Conservation (phyloP, 129 eudicot genomes). For the Apium graveolens region DNA sequence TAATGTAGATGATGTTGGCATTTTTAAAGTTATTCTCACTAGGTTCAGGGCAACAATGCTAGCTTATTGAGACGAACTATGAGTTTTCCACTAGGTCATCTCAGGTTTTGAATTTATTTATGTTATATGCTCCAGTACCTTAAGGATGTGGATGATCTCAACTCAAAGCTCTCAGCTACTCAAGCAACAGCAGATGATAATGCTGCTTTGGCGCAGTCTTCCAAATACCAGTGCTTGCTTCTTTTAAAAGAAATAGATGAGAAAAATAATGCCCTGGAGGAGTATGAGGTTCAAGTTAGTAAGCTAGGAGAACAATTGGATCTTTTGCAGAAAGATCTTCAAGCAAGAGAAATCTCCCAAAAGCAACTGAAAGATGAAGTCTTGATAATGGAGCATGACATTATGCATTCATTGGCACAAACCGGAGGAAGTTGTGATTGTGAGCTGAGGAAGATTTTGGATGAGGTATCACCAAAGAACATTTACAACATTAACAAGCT, state of each 20-base stretch:
- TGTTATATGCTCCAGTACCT: constrained; percentile 44
- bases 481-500: constrained; percentile 61
- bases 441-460: constrained; percentile 66
- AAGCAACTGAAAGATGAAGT: constrained; percentile 89
- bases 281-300: constrained; percentile 70
- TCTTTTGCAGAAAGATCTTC: constrained; percentile 73
- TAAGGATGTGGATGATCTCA: constrained; percentile 62
- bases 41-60: neutral
- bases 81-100: neutral
- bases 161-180: constrained; percentile 55
- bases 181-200: constrained; percentile 85
- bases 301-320: constrained; percentile 64
- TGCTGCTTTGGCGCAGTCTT: constrained; percentile 74
- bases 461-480: constrained; percentile 78
- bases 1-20: neutral
- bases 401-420: constrained; percentile 68
- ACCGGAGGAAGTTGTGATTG: constrained; percentile 51
- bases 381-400: constrained; percentile 66
- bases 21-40: neutral
- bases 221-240: constrained; percentile 63
- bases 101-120: neutral
- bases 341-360: constrained; percentile 71
- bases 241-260: constrained; percentile 62
- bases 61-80: neutral
- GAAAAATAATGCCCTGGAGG: constrained; percentile 62